Evolutionary conservation across 2,329 filamentous ascomycete species (phyloP).

Genomic region (Botrytis cinerea): DNA sequence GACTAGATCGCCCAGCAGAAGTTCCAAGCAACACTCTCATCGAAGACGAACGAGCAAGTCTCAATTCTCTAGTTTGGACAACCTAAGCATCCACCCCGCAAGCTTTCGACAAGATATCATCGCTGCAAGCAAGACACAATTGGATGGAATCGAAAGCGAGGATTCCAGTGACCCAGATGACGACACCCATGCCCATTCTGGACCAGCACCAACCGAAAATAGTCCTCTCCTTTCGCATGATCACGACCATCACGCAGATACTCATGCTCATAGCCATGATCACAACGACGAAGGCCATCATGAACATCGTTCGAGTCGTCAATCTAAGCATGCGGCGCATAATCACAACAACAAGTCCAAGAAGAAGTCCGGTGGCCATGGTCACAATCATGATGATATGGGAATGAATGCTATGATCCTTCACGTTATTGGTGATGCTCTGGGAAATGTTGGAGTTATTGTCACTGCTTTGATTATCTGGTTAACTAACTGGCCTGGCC

Average conservation of each 20-base stretch:
- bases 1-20: constrained; percentile 30
- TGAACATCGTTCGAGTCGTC: constrained; percentile 28
- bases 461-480: constrained; percentile 84
- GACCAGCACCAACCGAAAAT: constrained; percentile 44
- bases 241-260: not conserved
- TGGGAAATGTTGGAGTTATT: constrained; percentile 86
- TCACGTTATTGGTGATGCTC: constrained; percentile 77
- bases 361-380: constrained; percentile 61
- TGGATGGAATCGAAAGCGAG: constrained; percentile 59
- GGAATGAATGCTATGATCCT: constrained; percentile 89
- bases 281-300: constrained; percentile 26
- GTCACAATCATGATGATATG: constrained; percentile 83
- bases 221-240: constrained; percentile 33
- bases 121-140: constrained; percentile 68
- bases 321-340: constrained; percentile 65
- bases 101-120: constrained; percentile 93
- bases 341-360: constrained; percentile 74
- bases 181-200: constrained; percentile 32
- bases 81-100: constrained; percentile 82
- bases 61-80: constrained; percentile 65
- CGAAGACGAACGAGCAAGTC: constrained; percentile 43
- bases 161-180: constrained; percentile 49
- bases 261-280: constrained; percentile 26
- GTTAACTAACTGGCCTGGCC: constrained; percentile 79
- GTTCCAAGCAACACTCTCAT: constrained; percentile 30